phyloP scores from a whole-genome alignment of 176 grass and related monocot species.

The Bonia amplexicaulis region DNA sequence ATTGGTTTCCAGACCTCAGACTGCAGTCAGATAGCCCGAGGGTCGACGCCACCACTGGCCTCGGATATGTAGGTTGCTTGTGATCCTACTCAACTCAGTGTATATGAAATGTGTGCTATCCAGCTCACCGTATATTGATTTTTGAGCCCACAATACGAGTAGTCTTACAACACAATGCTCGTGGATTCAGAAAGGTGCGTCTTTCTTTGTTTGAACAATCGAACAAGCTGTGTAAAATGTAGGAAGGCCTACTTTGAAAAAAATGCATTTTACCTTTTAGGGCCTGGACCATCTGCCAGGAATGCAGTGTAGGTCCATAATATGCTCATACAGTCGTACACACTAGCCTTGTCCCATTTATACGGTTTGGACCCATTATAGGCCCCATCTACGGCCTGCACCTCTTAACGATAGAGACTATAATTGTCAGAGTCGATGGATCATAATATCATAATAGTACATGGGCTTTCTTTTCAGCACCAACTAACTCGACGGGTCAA shows the following conservation, averaged over 20 bases:
- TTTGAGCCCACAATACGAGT: too few relatives aligned
- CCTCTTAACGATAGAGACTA: not conserved
- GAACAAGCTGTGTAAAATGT: not conserved
- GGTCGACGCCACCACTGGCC: too few relatives aligned
- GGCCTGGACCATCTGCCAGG: not conserved
- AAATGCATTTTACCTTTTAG: not conserved
- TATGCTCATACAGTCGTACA: too few relatives aligned
- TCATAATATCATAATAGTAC: not conserved
- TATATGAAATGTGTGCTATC: not conserved
- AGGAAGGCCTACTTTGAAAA: not conserved
- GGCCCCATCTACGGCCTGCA: not conserved
- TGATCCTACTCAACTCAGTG: not conserved
- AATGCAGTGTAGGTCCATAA: not conserved
- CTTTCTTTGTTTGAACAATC: not conserved
- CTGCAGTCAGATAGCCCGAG: too few relatives aligned
- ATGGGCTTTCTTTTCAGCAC: not conserved
- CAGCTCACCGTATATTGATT: not conserved
- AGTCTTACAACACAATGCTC: not conserved
- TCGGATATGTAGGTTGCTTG: not conserved
- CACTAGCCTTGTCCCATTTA: not conserved
- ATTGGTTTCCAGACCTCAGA: too few relatives aligned
- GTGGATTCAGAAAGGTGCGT: not conserved
- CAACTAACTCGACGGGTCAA: not conserved
- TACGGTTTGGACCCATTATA: not conserved
- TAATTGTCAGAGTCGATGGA: not conserved